Evolutionary conservation across 768 basidiomycete species (phyloP), one percentile per base, ranked within the genome.

Genomic region (Boletus edulis): DNA sequence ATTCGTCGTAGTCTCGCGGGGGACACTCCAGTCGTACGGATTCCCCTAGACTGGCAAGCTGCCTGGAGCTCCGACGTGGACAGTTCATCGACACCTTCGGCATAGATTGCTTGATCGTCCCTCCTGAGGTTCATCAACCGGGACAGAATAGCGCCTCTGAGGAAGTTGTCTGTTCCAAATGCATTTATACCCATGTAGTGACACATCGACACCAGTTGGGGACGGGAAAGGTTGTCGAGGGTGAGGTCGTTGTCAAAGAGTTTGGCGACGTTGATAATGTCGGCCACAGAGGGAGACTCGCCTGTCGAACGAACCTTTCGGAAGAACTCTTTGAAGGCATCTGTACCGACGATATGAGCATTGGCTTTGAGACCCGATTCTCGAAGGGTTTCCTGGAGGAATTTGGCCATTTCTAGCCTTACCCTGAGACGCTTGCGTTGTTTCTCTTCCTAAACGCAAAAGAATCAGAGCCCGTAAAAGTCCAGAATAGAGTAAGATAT

Each of bases 291-390:
- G 14, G 97, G 96, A 1, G 85, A 82, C 78, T 98, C 97, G 46
- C 97, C 97, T 0, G 96, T 98, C 5, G 92, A 91, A 49, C 97
- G 90, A 49, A 92, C 94, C 76, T 98, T 98, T 68, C 93, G 85
- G 87, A 99, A 99, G 77, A 99, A 99, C 72, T 96, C 94, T 69
- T 98, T 98, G 83, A 99, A 99, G 39, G 94, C 91, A 51, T 97
- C 95, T 40, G 83, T 89, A 58, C 93, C 90, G 55, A 98, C 85
- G 54, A 99, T 97, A 67, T 96, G 94, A 18, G 88, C 85, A 56
- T 91, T 92, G 10, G 92, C 92, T 70, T 91, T 94, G 55, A 98
- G 78, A 38, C 93, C 94, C 2, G 90, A 93, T 75, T 98, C 97
- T 38, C 92, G 85, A 44, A 99, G 81, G 0, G 97, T 98, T 72